Evolutionary conservation across 139 green algal species (phyloP).

Genomic region (Closterium sp.): DNA sequence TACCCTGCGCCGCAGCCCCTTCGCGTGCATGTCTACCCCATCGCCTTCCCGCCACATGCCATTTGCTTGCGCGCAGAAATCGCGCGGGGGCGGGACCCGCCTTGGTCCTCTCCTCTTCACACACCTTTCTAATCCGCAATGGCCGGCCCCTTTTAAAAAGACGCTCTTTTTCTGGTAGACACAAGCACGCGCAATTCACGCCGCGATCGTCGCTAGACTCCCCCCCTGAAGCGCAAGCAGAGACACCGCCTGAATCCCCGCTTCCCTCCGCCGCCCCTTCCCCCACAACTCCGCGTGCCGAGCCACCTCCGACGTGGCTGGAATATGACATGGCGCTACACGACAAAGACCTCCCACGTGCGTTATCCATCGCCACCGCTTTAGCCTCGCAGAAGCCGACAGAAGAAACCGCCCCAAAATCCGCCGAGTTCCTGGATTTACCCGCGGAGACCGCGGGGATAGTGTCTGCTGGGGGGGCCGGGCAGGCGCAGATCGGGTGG

Average conservation of each 20-base stretch:
- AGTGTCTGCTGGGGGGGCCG: neutral
- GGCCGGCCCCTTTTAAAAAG: too few relatives aligned
- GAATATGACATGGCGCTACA: slow-evolving; percentile 12
- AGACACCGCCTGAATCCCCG: neutral
- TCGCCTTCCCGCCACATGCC: too few relatives aligned
- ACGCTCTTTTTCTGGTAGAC: neutral
- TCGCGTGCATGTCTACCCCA: too few relatives aligned
- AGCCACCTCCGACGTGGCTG: neutral
- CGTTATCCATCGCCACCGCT: neutral
- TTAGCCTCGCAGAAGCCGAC: neutral
- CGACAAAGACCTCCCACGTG: slow-evolving; percentile 7
- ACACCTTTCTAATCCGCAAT: neutral
- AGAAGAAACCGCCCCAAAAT: neutral
- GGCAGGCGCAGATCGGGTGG: neutral
- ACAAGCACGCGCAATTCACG: neutral
- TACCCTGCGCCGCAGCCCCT: too few relatives aligned
- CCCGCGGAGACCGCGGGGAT: neutral
- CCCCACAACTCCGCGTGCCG: too few relatives aligned
- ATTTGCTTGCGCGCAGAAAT: too few relatives aligned
- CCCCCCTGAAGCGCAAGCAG: neutral
- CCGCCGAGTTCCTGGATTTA: neutral
- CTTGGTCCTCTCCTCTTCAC: neutral
- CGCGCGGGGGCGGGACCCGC: too few relatives aligned
- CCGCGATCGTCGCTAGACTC: neutral
- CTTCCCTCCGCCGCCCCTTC: too few relatives aligned